Evolutionary conservation across 305 asterid species (phyloP).

Genomic region (Petunia hybrid): DNA sequence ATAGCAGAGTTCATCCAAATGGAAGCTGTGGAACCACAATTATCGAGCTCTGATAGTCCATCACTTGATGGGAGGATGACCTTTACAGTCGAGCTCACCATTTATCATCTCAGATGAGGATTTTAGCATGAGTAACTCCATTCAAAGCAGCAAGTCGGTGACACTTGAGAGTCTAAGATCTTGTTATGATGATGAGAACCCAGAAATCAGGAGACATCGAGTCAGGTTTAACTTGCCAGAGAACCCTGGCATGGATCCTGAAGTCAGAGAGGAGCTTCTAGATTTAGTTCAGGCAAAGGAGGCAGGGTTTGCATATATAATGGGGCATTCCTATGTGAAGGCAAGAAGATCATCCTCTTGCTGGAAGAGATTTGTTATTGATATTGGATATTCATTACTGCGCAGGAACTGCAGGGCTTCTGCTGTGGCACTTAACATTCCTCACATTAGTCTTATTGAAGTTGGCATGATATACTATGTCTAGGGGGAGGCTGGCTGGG

Average conservation of each 20-base stretch:
- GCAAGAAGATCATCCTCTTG: constrained; percentile 78
- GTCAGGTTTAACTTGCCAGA: constrained; percentile 74
- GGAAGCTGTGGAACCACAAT: constrained; percentile 91
- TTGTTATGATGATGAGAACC: constrained; percentile 76
- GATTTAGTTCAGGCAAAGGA: constrained; percentile 91
- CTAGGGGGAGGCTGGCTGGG: constrained; percentile 37
- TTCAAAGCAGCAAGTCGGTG: constrained; percentile 75
- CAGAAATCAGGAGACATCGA: constrained; percentile 67
- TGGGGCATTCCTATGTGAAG: constrained; percentile 92
- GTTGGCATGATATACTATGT: constrained; percentile 90
- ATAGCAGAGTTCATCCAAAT: constrained; percentile 94
- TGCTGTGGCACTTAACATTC: constrained; percentile 82
- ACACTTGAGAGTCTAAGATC: constrained; percentile 75
- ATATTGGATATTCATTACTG: constrained; percentile 84
- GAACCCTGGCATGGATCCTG: constrained; percentile 64
- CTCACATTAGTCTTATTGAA: constrained; percentile 91
- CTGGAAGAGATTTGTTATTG: constrained; percentile 73
- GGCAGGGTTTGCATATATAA: constrained; percentile 87
- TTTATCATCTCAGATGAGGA: constrained; percentile 59
- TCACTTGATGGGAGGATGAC: constrained; percentile 83
- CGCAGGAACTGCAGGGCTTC: constrained; percentile 94
- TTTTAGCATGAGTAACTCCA: constrained; percentile 41
- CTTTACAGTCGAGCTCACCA: constrained; percentile 49
- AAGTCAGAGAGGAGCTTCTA: constrained; percentile 77
- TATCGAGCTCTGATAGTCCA: constrained; percentile 58